These are phyloP conservation scores for Termitomyces sp. DNA, from an alignment of 768 basidiomycete genomes.

Conservation along the genomic window DNA sequence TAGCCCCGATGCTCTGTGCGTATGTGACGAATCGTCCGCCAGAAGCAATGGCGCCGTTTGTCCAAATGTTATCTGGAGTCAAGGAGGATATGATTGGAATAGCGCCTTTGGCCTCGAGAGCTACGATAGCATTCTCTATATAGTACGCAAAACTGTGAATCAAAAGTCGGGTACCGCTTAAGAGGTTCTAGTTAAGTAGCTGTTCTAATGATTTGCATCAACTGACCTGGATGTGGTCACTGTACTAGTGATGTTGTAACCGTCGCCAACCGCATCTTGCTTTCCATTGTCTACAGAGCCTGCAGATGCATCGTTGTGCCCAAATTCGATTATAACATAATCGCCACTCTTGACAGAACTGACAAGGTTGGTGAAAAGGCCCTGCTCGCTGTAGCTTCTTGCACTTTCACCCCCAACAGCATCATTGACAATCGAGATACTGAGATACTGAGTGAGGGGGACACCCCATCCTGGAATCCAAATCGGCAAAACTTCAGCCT, in stretches of 20 bases:
- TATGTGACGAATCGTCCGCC: constrained; percentile 41
- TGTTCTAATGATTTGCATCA: not conserved
- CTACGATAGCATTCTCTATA: constrained; percentile 36
- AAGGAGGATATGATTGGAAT: constrained; percentile 43
- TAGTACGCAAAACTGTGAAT: constrained; percentile 45
- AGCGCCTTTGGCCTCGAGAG: constrained; percentile 40
- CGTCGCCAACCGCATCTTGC: constrained; percentile 32
- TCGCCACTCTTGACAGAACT: constrained; percentile 33
- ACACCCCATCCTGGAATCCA: constrained; percentile 37
- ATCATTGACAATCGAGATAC: constrained; percentile 37
- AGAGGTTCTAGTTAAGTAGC: not conserved
- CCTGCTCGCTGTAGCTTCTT: constrained; percentile 43
- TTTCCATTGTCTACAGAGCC: constrained; percentile 32
- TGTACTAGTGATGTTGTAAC: constrained; percentile 1
- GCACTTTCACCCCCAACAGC: constrained; percentile 43
- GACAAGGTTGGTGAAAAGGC: constrained; percentile 38
- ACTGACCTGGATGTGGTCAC: not conserved
- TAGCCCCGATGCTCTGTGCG: constrained; percentile 31
- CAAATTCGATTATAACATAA: constrained; percentile 42
- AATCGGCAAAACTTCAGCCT: not conserved
- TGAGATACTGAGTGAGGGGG: constrained; percentile 34
- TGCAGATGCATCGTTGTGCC: constrained; percentile 41
- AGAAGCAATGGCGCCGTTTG: constrained; percentile 26
- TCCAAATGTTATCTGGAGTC: constrained; percentile 43
- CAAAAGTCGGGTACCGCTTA: constrained; percentile 30